A percentile compares a stretch with the other conserved stretches of the same genome.
These are phyloP conservation scores for Metarhizium guizhouense DNA, from an alignment of 2,329 filamentous ascomycete species.

Conservation along the genomic window DNA sequence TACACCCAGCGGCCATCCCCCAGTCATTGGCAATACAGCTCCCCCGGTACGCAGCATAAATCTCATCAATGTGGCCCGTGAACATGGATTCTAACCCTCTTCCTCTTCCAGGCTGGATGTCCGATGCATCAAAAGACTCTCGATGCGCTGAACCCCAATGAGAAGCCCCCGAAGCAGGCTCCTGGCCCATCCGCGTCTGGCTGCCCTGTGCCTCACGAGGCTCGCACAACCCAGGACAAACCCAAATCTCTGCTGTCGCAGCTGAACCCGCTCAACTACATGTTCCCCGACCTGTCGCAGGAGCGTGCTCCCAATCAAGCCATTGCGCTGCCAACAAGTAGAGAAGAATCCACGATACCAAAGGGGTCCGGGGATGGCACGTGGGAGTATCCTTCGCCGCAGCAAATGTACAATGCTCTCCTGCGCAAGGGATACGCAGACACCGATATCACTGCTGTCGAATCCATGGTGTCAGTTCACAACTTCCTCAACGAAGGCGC, in stretches of 20 bases:
- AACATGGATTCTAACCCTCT: not conserved
- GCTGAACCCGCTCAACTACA: conserved; percentile 77
- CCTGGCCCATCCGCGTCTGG: conserved; percentile 22
- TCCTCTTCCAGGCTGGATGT: conserved; percentile 35
- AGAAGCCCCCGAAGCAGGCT: conserved; percentile 14
- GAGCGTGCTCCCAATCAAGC: conserved; percentile 65
- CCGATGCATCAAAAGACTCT: conserved; percentile 49
- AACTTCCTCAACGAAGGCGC: conserved; percentile 98
- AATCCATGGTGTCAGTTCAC: conserved; percentile 95
- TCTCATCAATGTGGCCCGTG: not conserved
- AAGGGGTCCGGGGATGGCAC: conserved; percentile 67
- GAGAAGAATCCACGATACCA: conserved; percentile 87
- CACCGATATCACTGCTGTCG: conserved; percentile 85
- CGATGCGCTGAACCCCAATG: conserved; percentile 33
- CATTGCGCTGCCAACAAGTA: conserved; percentile 64
- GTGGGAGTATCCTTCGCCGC: conserved; percentile 97
- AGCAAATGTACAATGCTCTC: conserved; percentile 99
- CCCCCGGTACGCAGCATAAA: conserved; percentile 22
- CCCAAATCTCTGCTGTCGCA: conserved; percentile 42
- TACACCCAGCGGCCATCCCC: conserved; percentile 23
- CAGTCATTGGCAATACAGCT: conserved; percentile 16
- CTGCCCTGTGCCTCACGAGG: conserved; percentile 38
- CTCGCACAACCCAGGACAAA: conserved; percentile 20
- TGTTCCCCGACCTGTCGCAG: conserved; percentile 84
- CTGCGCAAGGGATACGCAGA: conserved; percentile 92